Percentiles rank a stretch among this genome's conserved stretches.
Evolutionary conservation across 1,284 basidiomycete species (phyloP).

Genomic region (Tilletia setariae): DNA sequence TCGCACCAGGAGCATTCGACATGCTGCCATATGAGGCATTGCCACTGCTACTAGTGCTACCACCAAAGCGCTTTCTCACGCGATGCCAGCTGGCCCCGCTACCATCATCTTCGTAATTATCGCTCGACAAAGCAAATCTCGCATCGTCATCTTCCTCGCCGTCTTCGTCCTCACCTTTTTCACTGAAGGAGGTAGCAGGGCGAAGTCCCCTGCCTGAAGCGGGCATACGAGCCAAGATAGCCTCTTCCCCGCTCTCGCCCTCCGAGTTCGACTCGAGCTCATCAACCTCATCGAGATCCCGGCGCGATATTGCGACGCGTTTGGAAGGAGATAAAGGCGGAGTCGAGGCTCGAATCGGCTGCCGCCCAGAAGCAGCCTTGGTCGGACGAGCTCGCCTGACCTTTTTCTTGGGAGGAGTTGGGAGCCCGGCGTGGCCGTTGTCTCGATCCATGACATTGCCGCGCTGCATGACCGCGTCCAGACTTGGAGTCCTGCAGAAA

Average conservation of each 20-base stretch:
- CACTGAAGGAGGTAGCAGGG: not conserved
- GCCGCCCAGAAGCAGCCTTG: no score
- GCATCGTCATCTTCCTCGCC: constrained; percentile 2
- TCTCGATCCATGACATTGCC: not conserved
- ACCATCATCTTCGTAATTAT: not conserved
- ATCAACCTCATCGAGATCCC: not conserved
- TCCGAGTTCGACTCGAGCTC: not conserved
- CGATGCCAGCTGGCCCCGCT: no score
- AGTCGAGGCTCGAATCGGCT: not conserved
- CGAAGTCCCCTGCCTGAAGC: not conserved
- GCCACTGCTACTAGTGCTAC: no score
- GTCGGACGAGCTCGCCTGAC: not conserved
- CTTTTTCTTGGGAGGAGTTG: not conserved
- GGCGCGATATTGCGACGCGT: not conserved
- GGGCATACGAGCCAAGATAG: no score
- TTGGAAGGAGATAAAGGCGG: not conserved
- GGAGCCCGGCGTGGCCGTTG: not conserved
- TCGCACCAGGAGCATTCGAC: not conserved
- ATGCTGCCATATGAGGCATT: not conserved
- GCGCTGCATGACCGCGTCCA: constrained; percentile 13
- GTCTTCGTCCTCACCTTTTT: not conserved
- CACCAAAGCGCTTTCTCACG: no score
- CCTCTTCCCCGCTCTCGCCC: not conserved
- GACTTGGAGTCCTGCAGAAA: constrained; percentile 4
- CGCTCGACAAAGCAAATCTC: constrained; percentile 9